A percentile compares a stretch with the other conserved stretches of the same genome.
These are phyloP conservation scores for Striga asiatica DNA, from an alignment of 257 asterid species.

Conservation along the genomic window DNA sequence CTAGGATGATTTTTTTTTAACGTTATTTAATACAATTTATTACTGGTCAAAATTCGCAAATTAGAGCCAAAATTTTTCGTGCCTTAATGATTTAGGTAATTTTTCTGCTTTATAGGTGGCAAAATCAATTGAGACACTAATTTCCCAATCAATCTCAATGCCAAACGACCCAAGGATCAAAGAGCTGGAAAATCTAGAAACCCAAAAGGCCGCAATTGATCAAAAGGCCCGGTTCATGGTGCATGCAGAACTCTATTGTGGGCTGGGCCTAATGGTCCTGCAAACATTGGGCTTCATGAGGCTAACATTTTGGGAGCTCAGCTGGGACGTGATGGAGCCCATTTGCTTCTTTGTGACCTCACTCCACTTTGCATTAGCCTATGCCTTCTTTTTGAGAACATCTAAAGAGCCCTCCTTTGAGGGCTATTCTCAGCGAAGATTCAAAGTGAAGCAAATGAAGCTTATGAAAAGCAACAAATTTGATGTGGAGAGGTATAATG, in stretches of 20 bases:
- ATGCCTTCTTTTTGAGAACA: slow-evolving; percentile 48
- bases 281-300: slow-evolving; percentile 89
- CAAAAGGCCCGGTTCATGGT: slow-evolving; percentile 52
- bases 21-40: too few relatives aligned
- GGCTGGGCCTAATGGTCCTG: slow-evolving; percentile 52
- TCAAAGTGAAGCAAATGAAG: slow-evolving; percentile 35
- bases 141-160: slow-evolving; percentile 34
- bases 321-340: slow-evolving; percentile 97
- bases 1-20: too few relatives aligned
- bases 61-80: too few relatives aligned
- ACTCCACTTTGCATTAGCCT: slow-evolving; percentile 60
- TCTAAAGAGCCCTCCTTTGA: slow-evolving; percentile 62
- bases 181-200: slow-evolving; percentile 46
- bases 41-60: too few relatives aligned
- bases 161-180: slow-evolving; percentile 70
- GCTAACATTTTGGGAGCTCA: slow-evolving; percentile 79
- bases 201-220: slow-evolving; percentile 45
- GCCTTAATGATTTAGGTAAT: background rate
- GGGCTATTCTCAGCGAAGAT: slow-evolving; percentile 43
- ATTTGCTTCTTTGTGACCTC: slow-evolving; percentile 85
- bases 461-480: slow-evolving; percentile 36
- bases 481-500: slow-evolving; percentile 38
- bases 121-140: slow-evolving; percentile 51
- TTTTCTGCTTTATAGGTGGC: slow-evolving; percentile 40
- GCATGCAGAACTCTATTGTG: slow-evolving; percentile 40